Conservation (phyloP, 2,329 filamentous ascomycete genomes). For the Colletotrichum phormii region DNA sequence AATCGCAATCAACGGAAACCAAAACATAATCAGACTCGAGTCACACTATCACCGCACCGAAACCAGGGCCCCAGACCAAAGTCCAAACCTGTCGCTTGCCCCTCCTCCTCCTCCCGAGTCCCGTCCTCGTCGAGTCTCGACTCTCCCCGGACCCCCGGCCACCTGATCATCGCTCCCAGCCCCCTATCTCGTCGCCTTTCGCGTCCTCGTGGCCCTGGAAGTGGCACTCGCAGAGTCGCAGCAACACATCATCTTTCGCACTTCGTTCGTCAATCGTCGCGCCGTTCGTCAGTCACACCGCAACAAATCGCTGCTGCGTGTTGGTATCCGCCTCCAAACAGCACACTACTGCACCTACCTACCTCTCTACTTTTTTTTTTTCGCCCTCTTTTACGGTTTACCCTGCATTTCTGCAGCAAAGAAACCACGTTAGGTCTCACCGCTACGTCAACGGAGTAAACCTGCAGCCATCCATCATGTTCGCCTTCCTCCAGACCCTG, state of each 20-base stretch:
- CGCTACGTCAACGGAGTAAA: not conserved
- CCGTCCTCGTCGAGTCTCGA: no score
- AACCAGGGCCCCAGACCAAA: not conserved
- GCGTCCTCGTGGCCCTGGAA: slow-evolving; percentile 5
- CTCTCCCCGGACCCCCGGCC: not conserved
- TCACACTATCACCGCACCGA: not conserved
- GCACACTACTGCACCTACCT: slow-evolving; percentile 8
- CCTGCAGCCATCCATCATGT: slow-evolving; percentile 11
- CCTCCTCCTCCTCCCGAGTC: not conserved
- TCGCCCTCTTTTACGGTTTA: not conserved
- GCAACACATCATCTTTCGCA: not conserved
- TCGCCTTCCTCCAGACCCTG: slow-evolving; percentile 19
- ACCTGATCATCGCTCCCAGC: not conserved
- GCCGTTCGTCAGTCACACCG: slow-evolving; percentile 19
- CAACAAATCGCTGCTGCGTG: slow-evolving; percentile 6
- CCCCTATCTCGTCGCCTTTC: not conserved
- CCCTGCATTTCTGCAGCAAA: not conserved
- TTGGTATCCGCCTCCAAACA: slow-evolving; percentile 6
- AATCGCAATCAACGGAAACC: not conserved
- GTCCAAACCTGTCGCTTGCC: not conserved
- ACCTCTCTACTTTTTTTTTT: not conserved
- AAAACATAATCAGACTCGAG: not conserved
- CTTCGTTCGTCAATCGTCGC: not conserved
- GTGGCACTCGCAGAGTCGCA: not conserved
- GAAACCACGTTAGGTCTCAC: slow-evolving; percentile 1